Base-by-base conservation (phyloP, 371 early-diverging fungal species). In the Syncephalis plumigaleata region DNA sequence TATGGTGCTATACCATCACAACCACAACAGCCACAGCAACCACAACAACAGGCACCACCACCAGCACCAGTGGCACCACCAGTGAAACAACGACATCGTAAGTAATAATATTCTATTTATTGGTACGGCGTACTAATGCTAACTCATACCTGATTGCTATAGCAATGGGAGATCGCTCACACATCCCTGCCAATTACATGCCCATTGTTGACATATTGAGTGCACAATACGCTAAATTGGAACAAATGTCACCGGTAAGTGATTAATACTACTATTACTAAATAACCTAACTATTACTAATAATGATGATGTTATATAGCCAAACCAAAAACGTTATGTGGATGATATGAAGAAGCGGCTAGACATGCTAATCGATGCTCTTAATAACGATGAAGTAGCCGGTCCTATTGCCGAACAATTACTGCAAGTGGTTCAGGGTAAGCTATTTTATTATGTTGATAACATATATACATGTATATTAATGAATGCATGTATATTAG, bases 281-380 rank as follows among this genome's bases (percentile, higher is more conserved):
- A 27, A 11, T 16, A 23, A 24, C 15, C 38, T 31, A n/a, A 18
- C 21, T 49, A 23, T 3, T 16, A 38, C 31, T 16, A 25, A n/a
- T n/a, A n/a, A n/a, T n/a, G n/a, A n/a, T n/a, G n/a, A n/a, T n/a
- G n/a, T 24, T 39, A 23, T 37, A 42, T 36, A 75, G 67, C 76
- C 84, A n/a, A 67, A 63, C 20, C 74, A 79, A 54, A 75, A 73
- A 55, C 67, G 72, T 43, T 67, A 78, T 43, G 60, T 78, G 52
- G 81, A 81, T 43, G 87, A 87, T 49, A 72, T 79, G 3, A 84
- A 84, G 44, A 77, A 77, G 51, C 69, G 79, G 23, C 47, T 87
- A 36, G 67, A 72, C 36, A 56, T 59, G 8, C 55, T 91, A 37
- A 79, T 84, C 56, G 88, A 87, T 55, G 68, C 70, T 58, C 55